Evolutionary conservation across 23 red algal species (phyloP).

Genomic region (Gracilariopsis chorda): DNA sequence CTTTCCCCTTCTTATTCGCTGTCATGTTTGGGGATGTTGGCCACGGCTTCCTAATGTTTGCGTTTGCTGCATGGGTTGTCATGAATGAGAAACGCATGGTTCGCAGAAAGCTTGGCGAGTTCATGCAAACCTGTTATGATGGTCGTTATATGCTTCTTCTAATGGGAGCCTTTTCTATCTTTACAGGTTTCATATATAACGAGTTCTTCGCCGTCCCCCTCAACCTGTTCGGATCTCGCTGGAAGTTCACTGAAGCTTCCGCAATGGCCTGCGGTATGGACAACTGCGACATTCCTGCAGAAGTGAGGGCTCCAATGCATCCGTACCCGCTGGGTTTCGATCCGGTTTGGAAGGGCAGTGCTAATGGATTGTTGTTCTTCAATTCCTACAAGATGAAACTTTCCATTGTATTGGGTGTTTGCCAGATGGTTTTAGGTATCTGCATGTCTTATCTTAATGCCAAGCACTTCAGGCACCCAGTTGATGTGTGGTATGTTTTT

Average conservation of each 20-base stretch:
- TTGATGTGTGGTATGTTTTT: conserved; percentile 97
- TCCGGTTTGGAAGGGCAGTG: conserved; percentile 85
- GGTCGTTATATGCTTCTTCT: conserved; percentile 91
- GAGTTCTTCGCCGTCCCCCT: conserved; percentile 93
- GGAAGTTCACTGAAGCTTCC: conserved; percentile 64
- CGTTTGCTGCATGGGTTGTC: conserved; percentile 73
- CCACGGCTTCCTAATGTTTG: conserved; percentile 92
- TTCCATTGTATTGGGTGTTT: conserved; percentile 87
- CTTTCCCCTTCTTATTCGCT: conserved; percentile 97
- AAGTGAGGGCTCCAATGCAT: conserved; percentile 54
- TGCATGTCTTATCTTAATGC: conserved; percentile 89
- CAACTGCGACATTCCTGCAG: conserved; percentile 66
- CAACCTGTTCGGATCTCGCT: conserved; percentile 84
- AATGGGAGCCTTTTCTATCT: conserved; percentile 98
- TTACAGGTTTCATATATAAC: conserved; percentile 96
- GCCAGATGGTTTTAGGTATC: conserved; percentile 95
- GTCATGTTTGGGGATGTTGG: conserved; percentile 99
- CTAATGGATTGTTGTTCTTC: conserved; percentile 83
- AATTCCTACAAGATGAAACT: conserved; percentile 99
- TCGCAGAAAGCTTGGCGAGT: conserved; percentile 76
- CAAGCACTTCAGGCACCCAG: conserved; percentile 44
- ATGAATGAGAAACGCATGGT: conserved; percentile 71
- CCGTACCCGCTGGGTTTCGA: conserved; percentile 96
- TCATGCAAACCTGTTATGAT: conserved; percentile 91
- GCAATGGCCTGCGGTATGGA: conserved; percentile 94